Conservation (phyloP, 352 stramenopile species). For the Phytophthora sp. region DNA sequence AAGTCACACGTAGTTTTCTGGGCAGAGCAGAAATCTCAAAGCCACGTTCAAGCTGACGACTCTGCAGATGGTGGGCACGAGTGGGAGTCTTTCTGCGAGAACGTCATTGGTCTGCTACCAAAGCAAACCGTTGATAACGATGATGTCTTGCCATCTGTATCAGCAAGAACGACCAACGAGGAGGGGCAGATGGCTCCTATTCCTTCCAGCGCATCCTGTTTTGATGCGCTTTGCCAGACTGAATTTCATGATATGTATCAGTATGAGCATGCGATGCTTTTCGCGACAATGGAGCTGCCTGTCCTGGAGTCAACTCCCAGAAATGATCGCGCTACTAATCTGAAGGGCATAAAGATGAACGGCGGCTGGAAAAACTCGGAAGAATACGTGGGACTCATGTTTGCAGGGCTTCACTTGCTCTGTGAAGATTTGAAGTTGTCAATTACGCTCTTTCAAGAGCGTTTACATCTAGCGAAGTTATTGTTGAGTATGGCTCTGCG, state of each 20-base stretch:
- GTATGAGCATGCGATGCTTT: conserved; percentile 48
- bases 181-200: conserved; percentile 5
- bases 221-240: conserved; percentile 49
- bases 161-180: neutral
- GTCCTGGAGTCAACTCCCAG: neutral
- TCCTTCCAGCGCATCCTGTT: conserved; percentile 31
- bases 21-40: conserved; percentile 27
- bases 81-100: conserved; percentile 40
- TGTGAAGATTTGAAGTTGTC: conserved; percentile 78
- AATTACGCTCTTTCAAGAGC: conserved; percentile 30
- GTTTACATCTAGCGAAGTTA: conserved; percentile 46
- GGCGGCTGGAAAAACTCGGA: neutral
- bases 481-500: conserved; percentile 42
- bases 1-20: conserved; percentile 29
- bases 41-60: neutral
- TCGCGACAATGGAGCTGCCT: conserved; percentile 44
- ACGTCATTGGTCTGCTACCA: conserved; percentile 19
- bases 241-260: conserved; percentile 55
- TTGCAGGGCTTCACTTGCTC: conserved; percentile 66
- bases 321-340: neutral
- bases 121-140: conserved; percentile 1
- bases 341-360: neutral
- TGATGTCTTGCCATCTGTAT: neutral
- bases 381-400: conserved; percentile 34
- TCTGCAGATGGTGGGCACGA: conserved; percentile 21